phyloP scores from a whole-genome alignment of 441 rosid genomes.

The Rhodomyrtus psidioides region DNA sequence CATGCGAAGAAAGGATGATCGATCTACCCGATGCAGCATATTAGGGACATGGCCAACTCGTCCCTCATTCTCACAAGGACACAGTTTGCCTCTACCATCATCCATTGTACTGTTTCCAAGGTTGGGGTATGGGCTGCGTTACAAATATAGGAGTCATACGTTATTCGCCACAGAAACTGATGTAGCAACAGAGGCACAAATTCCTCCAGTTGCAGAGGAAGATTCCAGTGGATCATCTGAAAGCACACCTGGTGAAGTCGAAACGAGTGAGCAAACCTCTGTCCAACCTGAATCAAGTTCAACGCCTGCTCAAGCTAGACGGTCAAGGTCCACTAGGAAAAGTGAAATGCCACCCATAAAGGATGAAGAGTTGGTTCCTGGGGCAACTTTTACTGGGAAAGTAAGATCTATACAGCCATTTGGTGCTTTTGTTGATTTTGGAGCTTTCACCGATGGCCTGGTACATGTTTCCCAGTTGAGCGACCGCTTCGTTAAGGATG shows the following conservation, averaged over 20 bases:
- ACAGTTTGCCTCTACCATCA: slow-evolving; percentile 35
- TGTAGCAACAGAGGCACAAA: slow-evolving; percentile 62
- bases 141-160: slow-evolving; percentile 14
- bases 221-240: slow-evolving; percentile 24
- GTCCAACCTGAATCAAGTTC: slow-evolving; percentile 19
- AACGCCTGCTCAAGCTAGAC: slow-evolving; percentile 37
- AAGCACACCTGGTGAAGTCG: slow-evolving; percentile 21
- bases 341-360: slow-evolving; percentile 76
- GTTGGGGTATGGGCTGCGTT: slow-evolving; percentile 25
- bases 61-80: slow-evolving; percentile 25
- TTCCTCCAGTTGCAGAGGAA: slow-evolving; percentile 36
- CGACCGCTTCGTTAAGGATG: slow-evolving; percentile 78
- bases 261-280: slow-evolving; percentile 24
- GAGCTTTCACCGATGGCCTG: slow-evolving; percentile 91
- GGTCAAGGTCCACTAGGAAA: slow-evolving; percentile 51
- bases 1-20: slow-evolving; percentile 27
- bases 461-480: slow-evolving; percentile 91
- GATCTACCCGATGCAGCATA: slow-evolving; percentile 37
- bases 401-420: slow-evolving; percentile 88
- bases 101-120: slow-evolving; percentile 45
- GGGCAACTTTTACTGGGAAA: slow-evolving; percentile 84
- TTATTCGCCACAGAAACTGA: slow-evolving; percentile 61
- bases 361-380: slow-evolving; percentile 54
- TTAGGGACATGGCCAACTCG: slow-evolving; percentile 34
- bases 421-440: slow-evolving; percentile 88